Base-by-base conservation (phyloP, 2,329 filamentous ascomycete species). In the Ophidiomyces ophidiicola region DNA sequence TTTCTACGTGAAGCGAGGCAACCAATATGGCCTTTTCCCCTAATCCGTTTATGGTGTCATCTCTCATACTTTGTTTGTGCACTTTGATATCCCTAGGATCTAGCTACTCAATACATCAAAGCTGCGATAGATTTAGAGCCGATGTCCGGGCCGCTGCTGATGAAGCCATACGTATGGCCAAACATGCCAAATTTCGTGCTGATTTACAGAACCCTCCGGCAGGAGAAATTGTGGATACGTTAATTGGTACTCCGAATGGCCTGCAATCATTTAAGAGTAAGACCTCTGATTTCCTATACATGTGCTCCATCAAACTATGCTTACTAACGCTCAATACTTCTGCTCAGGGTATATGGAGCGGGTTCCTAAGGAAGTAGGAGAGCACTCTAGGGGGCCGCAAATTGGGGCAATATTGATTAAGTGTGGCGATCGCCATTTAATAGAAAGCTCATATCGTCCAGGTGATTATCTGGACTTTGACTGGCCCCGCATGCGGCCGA, bases 131-230 rank as follows among this genome's bases (percentile, higher is more conserved):
- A 25, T 6, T 8, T 7, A 12, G 8, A 3, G 14, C 6, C 6
- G 12, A 17, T 32, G 12, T 29, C 11, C 23, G 6, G 18, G 3
- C 23, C 8, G 36, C 36, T n/a, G 36, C 36, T 5, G 29, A 39
- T 11, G 36, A 39, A 32, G 36, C 36, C 12, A 12, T 39, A 12
- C 10, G 8, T 6, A 32, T 39, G 20, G 36, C 36, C 3, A 15
- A 12, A n/a, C 21, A 39, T 25, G 29, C 18, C 6, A 11, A 12
- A 12, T 32, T 32, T 19, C 36, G 29, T 11, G 29, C 17, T 8
- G 15, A 6, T 5, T n/a, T n/a, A n/a, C 19, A 15, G 21, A 12
- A 32, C 6, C 36, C 36, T 14, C 36, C 23, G 12, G 14, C 29
- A 7, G 29, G 28, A 10, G 29, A 19, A 8, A 20, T 39, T n/a